phyloP scores from a whole-genome alignment of 2,329 filamentous ascomycete genomes.

The Aspergillus spinulosporus region DNA sequence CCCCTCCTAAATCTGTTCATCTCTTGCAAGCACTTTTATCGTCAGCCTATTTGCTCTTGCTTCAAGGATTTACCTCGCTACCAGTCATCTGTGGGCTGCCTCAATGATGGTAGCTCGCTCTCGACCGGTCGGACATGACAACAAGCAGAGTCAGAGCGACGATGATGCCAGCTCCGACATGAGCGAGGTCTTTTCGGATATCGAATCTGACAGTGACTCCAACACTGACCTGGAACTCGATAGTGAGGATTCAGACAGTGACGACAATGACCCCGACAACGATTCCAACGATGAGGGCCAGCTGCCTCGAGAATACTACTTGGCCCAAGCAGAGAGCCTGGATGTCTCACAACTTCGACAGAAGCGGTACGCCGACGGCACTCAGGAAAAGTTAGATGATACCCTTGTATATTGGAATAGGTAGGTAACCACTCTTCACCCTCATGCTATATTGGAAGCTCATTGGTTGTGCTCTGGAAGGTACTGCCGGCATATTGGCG shows the following conservation, averaged over 20 bases:
- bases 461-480: slow-evolving; percentile 23
- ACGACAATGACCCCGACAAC: not conserved
- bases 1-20: not conserved
- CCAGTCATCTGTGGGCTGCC: not conserved
- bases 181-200: not conserved
- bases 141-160: too few species aligned
- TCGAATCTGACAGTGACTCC: too few species aligned
- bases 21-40: not conserved
- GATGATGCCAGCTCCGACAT: too few species aligned
- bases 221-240: not conserved
- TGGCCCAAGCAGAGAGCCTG: slow-evolving; percentile 27
- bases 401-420: slow-evolving; percentile 27
- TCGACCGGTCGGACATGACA: too few species aligned
- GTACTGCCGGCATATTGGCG: slow-evolving; percentile 24
- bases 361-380: slow-evolving; percentile 30
- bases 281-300: slow-evolving; percentile 16
- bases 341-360: slow-evolving; percentile 30
- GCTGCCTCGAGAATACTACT: slow-evolving; percentile 24
- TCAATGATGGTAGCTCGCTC: not conserved
- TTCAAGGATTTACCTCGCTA: not conserved
- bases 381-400: slow-evolving; percentile 29
- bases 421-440: slow-evolving; percentile 15
- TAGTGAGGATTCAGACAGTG: not conserved
- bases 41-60: not conserved
- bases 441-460: slow-evolving; percentile 8